Base-by-base conservation (phyloP, 805 yeast genomes). In the Ogataea glucozyma region DNA sequence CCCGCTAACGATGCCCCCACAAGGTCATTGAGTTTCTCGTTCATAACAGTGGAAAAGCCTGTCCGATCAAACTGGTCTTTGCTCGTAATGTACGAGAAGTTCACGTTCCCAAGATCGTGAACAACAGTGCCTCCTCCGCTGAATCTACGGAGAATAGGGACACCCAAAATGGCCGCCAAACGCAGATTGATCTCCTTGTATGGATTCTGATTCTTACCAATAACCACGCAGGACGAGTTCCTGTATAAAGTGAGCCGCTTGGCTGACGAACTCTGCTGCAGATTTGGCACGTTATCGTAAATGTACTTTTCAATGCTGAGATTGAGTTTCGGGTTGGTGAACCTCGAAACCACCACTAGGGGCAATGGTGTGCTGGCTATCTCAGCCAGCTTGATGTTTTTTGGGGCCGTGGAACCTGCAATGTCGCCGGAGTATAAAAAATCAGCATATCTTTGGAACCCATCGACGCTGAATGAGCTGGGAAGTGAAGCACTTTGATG, bases 41-140 rank as follows among this genome's bases (percentile, higher is more conserved):
- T 51, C 24, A 66, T 31, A 10, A 32, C 39, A 13, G 66, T 65
- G 7, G 45, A 78, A 66, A 82, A 79, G 50, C 71, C 67, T 40
- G 70, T 67, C 51, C 95, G 58, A 65, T 76, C 70, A 58, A 93
- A 93, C 2, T 73, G 73, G 9, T 51, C 47, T 10, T 71, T 73
- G 47, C 86, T 75, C 3, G 86, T 71, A 69, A 91, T 80, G 55
- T 78, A 88, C 4, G 95, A 83, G 63, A 83, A 93, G 58, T 93
- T 93, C 14, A 83, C 80, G 56, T 93, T 93, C 0, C 97, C 96
- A 4, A 72, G 51, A 62, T 91, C 99, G 61, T 93, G 99, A 9
- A 89, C 96, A 1, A 93, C 99, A 0, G 97, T 81, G 0, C 99
- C 99, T 2, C 99, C 99, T 0, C 99, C 99, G 7, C 93, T 83